These are phyloP conservation scores for Hippophae gyantsensis DNA, from an alignment of 306 rosid genomes.

Conservation along the genomic window DNA sequence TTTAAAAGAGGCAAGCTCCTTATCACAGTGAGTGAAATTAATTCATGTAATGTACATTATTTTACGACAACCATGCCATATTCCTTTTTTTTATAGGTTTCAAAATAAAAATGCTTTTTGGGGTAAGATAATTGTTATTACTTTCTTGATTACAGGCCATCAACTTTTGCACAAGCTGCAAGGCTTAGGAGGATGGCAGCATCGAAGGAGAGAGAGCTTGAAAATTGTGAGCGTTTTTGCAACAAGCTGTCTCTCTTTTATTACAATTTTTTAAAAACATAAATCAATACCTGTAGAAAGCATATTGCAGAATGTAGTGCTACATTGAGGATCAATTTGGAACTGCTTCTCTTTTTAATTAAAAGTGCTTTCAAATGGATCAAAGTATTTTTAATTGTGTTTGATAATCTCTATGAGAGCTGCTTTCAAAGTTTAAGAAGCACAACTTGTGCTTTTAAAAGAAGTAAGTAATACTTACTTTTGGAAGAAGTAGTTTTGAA, in stretches of 20 bases:
- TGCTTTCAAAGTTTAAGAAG: no score
- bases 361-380: no score
- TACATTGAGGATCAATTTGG: not conserved
- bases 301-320: not conserved
- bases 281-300: not conserved
- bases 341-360: not conserved
- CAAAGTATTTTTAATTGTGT: no score
- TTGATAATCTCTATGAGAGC: no score
- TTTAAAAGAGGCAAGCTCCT: slow-evolving; percentile 61
- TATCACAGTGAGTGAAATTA: slow-evolving; percentile 62
- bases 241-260: slow-evolving; percentile 1
- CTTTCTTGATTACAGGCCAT: slow-evolving; percentile 46
- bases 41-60: not conserved
- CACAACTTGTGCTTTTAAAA: no score
- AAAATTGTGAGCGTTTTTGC: slow-evolving; percentile 48
- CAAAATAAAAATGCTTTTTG: not conserved
- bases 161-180: slow-evolving; percentile 88
- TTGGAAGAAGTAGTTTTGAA: no score
- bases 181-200: slow-evolving; percentile 69
- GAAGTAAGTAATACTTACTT: no score
- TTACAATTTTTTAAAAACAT: not conserved
- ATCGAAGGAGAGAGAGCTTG: slow-evolving; percentile 80
- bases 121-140: not conserved
- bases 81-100: not conserved
- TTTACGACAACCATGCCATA: not conserved